Evolutionary conservation across 2,329 filamentous ascomycete genomes (phyloP), one percentile per base, ranked within the genome.

Genomic region (Pestalotiopsis sp.): DNA sequence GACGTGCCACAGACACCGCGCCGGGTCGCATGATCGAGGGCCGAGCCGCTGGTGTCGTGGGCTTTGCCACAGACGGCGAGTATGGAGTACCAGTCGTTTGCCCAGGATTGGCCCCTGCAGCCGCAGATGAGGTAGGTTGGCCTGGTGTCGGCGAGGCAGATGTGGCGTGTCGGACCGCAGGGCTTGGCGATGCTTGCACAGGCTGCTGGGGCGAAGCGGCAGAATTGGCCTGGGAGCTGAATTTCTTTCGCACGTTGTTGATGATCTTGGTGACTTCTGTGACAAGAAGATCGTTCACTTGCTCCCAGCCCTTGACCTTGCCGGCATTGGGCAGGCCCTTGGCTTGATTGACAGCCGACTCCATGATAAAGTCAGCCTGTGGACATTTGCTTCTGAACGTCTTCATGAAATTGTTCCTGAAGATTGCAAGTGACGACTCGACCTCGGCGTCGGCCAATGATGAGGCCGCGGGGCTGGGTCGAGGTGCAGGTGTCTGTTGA

Each of bases 271-370:
- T 73, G 14, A 78, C 74, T 65, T 76, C 75, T 60, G 78, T 74
- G 11, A 76, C 73, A 69, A 79, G 78, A 31, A 79, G 58, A 20
- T 73, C 71, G 57, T 78, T 74, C 59, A 75, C 77, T 67, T 77
- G 72, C 57, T 77, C 76, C 77, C 77, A 79, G 13, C 75, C 75
- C 64, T 71, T 71, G 65, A 76, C 70, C 11, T 72, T 72, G 27
- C 71, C 74, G 14, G 71, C 45, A 61, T 75, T 75, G 3, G 77
- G 74, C 20, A 78, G 68, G 25, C 77, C 77, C 67, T 74, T 75
- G 41, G 77, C 77, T 63, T 75, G 76, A 36, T 75, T 78, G 57
- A 79, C 77, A 6, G 77, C 77, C 17, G 76, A 73, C 45, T 79
- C 77, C 6, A 79, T 73, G 41, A 79, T 76, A 52, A 71, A 72